Base-by-base conservation (phyloP, 139 green algal genomes). In the Yamagishiella unicocca region DNA sequence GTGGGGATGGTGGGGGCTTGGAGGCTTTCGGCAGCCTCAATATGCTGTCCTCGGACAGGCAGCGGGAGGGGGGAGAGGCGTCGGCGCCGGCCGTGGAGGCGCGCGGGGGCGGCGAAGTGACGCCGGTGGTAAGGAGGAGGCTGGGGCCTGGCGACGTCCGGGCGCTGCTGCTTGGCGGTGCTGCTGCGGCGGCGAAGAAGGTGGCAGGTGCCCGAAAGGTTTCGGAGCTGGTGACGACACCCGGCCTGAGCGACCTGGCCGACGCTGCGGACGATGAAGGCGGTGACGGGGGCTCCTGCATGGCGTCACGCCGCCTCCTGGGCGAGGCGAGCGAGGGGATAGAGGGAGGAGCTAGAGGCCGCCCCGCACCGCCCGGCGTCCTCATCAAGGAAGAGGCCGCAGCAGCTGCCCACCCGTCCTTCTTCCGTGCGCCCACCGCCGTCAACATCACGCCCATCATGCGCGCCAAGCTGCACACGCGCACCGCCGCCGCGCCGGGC, bases 361-460 rank as follows among this genome's bases (percentile, higher is more conserved):
- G n/a, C n/a, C n/a, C n/a, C n/a, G n/a, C n/a, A n/a, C n/a, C n/a
- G n/a, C n/a, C n/a, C n/a, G n/a, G n/a, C n/a, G n/a, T n/a, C n/a
- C n/a, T n/a, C n/a, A n/a, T n/a, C n/a, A n/a, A n/a, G n/a, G n/a
- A n/a, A n/a, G n/a, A n/a, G n/a, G n/a, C n/a, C n/a, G n/a, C n/a
- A n/a, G n/a, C n/a, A n/a, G n/a, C n/a, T n/a, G n/a, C n/a, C n/a
- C n/a, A n/a, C n/a, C n/a, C n/a, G n/a, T n/a, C n/a, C n/a, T 27
- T 29, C 5, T 75, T 75, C 12, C 79, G 79, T 9, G 79, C 29
- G 14, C 79, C 61, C 58, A 85, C 79, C 8, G 14, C 40, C 24
- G 58, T 61, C 42, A 85, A 75, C 61, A 75, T 75, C 79, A 85
- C 79, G 29, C 79, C 79, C n/a, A 55, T 85, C 27, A 85, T 85